Evolutionary conservation across 2,329 filamentous ascomycete species (phyloP), one percentile per base, ranked within the genome.

Genomic region (Teratosphaeria nubilosa): DNA sequence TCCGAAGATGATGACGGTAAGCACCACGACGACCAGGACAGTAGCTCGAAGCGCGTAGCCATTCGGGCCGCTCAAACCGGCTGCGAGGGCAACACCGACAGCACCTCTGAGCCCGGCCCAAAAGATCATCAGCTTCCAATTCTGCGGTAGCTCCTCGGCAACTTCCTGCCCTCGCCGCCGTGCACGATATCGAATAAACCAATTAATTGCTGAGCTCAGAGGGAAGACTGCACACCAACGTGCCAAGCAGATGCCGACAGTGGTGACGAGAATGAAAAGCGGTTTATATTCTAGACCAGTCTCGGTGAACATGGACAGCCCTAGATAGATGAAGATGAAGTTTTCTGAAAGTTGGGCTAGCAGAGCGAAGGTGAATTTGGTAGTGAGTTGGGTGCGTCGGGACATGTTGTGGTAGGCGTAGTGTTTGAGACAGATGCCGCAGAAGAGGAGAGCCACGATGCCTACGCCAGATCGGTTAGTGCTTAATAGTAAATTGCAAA

Each of bases 391-490:
- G 1, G 94, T 97, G 62, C 94, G 86, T 54, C 94, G 86, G 31
- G 94, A 99, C 94, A 99, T 99, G 78, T 99, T 99, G 80, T 97
- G 96, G 76, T 99, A 99, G 62, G 94, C 94, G 70, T 99, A 99
- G 72, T 99, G 94, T 75, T 99, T 99, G 63, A 99, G 79, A 11
- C 94, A 97, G 66, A 99, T 99, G 57, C 94, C 94, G 73, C 94
- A 99, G 78, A 99, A 99, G 1, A 99, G 80, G 59, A 99, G 79
- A 34, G 94, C 95, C 65, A 99, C 94, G 68, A 99, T 99, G 65
- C 91, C 90, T 94, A 65, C 20, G 56, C 20, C 57, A 20, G 30
- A 51, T 52, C 64, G n/a, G 56, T 25, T 56, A 24, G 53, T 54
- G 27, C 6, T 1, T 16, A 16, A 2, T 20, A 2, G n/a, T 41